Base-by-base conservation (phyloP, 768 basidiomycete species). In the Tylopilus subfusipes region DNA sequence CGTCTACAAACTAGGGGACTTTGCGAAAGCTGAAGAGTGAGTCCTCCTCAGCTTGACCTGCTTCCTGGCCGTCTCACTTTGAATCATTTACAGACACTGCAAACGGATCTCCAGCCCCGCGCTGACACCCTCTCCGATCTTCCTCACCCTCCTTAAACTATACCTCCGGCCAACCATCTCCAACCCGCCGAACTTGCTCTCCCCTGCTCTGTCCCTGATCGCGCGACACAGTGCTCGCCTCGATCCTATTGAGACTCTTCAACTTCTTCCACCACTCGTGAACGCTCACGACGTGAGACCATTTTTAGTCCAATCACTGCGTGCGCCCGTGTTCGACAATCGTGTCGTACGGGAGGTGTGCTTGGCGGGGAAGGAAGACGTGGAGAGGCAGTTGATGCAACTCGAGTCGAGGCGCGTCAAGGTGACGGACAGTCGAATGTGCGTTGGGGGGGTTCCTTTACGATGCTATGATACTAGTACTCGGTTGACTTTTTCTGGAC, bases 371-470 rank as follows among this genome's bases (percentile, higher is more conserved):
- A 79, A 83, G 55, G 92, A 97, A 55, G 85, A 91, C 57, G 73
- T 91, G 14, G 84, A 90, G 38, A 72, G 85, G 62, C 77, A 75
- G 53, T 63, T 97, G 64, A 86, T 97, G 80, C 73, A 74, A 46
- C 70, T 97, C 50, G 88, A 98, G 73, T 77, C 82, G 44, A 85
- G 82, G 64, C 77, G 90, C 50, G 95, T 98, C 19, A 91, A 89
- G 66, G 84, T 98, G 48, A 89, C 89, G 0, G 95, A 98, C 67
- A 88, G 85, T 64, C 81, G 97, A 62, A 94, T 98, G 95, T 97
- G 62, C 57, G 90, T 80, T 27, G 48, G 11, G 5, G 3, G 3
- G 16, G 11, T 40, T 21, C 14, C 42, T 22, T 3, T 13, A 11
- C 0, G 21, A 12, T 24, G 24, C 24, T 2, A 21, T 4, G 40